Conservation (phyloP, 352 stramenopile species). For the Globisporangium orthogonon region DNA sequence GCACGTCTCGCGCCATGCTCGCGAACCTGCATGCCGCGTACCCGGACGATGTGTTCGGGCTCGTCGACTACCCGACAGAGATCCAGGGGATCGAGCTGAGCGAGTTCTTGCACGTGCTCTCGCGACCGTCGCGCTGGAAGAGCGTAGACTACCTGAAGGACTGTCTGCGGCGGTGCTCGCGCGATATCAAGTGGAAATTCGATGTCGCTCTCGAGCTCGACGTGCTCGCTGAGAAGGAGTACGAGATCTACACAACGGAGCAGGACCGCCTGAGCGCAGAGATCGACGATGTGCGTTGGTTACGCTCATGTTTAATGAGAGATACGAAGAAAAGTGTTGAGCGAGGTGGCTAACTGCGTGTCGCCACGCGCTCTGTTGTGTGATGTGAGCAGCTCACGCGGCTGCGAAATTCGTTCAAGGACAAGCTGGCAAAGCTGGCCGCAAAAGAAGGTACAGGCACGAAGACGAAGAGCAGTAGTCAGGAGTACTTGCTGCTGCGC, state of each 20-base stretch:
- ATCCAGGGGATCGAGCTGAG: slow-evolving; percentile 57
- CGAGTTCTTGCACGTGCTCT: slow-evolving; percentile 53
- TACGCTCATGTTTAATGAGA: background rate
- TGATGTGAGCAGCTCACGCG: slow-evolving; percentile 28
- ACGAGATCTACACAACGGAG: slow-evolving; percentile 30
- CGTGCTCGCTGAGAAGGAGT: slow-evolving; percentile 59
- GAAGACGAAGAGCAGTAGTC: slow-evolving; percentile 18
- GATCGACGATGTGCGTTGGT: slow-evolving; percentile 50
- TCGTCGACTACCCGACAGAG: slow-evolving; percentile 69
- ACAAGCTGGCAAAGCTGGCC: slow-evolving; percentile 35
- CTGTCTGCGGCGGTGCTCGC: slow-evolving; percentile 60
- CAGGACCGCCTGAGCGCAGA: slow-evolving; percentile 57
- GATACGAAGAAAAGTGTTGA: background rate
- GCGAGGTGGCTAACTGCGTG: background rate
- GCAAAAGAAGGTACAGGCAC: background rate
- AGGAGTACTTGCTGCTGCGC: slow-evolving; percentile 52
- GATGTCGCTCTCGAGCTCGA: slow-evolving; percentile 67
- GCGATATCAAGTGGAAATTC: slow-evolving; percentile 78
- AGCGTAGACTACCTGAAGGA: slow-evolving; percentile 83
- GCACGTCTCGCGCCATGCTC: slow-evolving; percentile 37
- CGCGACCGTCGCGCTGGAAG: slow-evolving; percentile 57
- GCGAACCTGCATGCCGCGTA: slow-evolving; percentile 41
- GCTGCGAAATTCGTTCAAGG: slow-evolving; percentile 63
- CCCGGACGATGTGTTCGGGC: slow-evolving; percentile 47
- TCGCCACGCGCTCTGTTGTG: background rate